These are phyloP conservation scores for Annulohypoxylon maeteangense DNA, from an alignment of 495 filamentous ascomycete genomes.

Conservation along the genomic window DNA sequence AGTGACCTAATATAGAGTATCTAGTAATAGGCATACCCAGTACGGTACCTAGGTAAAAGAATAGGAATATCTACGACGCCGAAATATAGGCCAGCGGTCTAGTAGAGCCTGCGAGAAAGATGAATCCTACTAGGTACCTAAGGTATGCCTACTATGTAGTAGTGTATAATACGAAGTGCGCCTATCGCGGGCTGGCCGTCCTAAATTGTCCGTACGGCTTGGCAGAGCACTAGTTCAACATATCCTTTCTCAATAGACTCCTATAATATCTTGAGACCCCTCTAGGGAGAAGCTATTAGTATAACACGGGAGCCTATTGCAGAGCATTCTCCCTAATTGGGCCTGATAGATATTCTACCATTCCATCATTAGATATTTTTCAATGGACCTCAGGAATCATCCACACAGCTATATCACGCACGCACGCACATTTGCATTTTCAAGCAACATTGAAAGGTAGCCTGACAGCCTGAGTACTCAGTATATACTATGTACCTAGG, in stretches of 20 bases:
- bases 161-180: too few species aligned
- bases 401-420: slow-evolving; percentile 3
- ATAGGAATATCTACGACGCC: background rate
- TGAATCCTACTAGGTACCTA: too few species aligned
- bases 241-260: slow-evolving; percentile 1
- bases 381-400: background rate
- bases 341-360: slow-evolving; percentile 1
- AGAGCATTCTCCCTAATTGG: background rate
- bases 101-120: background rate
- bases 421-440: slow-evolving; percentile 10
- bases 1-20: background rate
- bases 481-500: background rate
- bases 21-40: background rate
- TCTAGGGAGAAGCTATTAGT: slow-evolving; percentile 1
- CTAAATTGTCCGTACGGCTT: slow-evolving; percentile 17
- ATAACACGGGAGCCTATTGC: background rate
- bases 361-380: background rate
- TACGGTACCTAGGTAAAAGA: background rate
- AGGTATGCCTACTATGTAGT: too few species aligned
- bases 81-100: background rate
- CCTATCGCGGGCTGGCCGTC: background rate
- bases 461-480: background rate
- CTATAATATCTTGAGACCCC: slow-evolving; percentile 11
- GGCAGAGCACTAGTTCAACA: slow-evolving; percentile 12
- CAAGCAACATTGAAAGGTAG: too few species aligned